These are phyloP conservation scores for Schrenkiella parvula DNA, from an alignment of 345 rosid species.

Conservation along the genomic window DNA sequence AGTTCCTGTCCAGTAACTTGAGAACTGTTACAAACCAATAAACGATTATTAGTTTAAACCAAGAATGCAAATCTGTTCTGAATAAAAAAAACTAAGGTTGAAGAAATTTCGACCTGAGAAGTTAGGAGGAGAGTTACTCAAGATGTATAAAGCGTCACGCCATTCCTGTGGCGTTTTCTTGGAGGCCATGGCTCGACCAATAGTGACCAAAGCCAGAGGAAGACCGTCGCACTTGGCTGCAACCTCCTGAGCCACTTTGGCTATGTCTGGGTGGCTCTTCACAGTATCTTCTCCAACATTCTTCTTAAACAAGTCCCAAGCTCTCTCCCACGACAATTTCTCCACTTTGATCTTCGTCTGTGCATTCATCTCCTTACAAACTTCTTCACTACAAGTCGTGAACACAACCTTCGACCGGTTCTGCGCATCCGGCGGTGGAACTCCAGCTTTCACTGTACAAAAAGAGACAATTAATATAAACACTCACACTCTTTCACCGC, in stretches of 20 bases:
- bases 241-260: conserved; percentile 28
- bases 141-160: conserved; percentile 35
- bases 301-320: conserved; percentile 38
- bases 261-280: conserved; percentile 31
- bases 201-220: conserved; percentile 36
- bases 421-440: conserved; percentile 15
- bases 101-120: conserved; percentile 29
- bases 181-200: conserved; percentile 39
- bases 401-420: conserved; percentile 34
- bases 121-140: conserved; percentile 35
- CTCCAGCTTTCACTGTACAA: conserved; percentile 24
- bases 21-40: conserved; percentile 28
- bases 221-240: conserved; percentile 32
- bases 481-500: background rate
- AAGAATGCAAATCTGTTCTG: background rate
- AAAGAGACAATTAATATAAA: background rate
- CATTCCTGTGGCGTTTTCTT: conserved; percentile 34
- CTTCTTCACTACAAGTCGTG: conserved; percentile 33
- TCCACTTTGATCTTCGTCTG: conserved; percentile 31
- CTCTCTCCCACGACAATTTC: conserved; percentile 26
- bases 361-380: conserved; percentile 35
- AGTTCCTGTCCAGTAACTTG: conserved; percentile 37
- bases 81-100: background rate
- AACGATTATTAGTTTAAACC: background rate
- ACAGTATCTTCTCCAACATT: conserved; percentile 35